Evolutionary conservation across 2,329 filamentous ascomycete species (phyloP).

Genomic region (Hypoxylon sp.): DNA sequence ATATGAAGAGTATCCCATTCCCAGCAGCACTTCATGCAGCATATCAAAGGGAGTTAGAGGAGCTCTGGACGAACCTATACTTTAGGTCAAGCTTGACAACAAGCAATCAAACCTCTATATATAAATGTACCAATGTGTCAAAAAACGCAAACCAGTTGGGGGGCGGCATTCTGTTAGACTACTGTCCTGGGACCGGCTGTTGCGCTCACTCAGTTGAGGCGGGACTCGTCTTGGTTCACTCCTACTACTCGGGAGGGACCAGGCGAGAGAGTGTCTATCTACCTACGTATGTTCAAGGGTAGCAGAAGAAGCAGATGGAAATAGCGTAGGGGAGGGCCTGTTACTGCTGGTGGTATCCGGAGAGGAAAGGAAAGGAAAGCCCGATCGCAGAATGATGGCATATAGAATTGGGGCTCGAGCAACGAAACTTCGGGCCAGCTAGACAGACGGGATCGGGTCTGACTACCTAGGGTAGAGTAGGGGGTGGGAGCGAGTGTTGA

Average conservation of each 20-base stretch:
- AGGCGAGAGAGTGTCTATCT: no score
- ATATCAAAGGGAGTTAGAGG: background rate
- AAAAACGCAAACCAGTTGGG: conserved; percentile 12
- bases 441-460: background rate
- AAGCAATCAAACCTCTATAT: conserved; percentile 1
- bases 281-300: no score
- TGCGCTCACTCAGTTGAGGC: background rate
- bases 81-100: background rate
- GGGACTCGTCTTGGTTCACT: background rate
- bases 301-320: no score
- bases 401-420: conserved; percentile 15
- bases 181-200: conserved; percentile 5
- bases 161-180: conserved; percentile 3
- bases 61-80: background rate
- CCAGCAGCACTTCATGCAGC: background rate
- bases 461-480: background rate
- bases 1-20: background rate
- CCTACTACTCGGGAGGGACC: background rate
- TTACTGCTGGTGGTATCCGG: background rate
- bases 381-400: conserved; percentile 20
- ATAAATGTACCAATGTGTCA: conserved; percentile 26
- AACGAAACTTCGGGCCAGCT: background rate
- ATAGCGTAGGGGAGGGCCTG: background rate
- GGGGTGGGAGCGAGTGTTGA: background rate
- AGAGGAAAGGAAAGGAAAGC: background rate